A percentile compares a stretch with the other conserved stretches of the same genome.
These are phyloP conservation scores for Tanacetum coccineum DNA, from an alignment of 129 eudicot species.

Conservation along the genomic window DNA sequence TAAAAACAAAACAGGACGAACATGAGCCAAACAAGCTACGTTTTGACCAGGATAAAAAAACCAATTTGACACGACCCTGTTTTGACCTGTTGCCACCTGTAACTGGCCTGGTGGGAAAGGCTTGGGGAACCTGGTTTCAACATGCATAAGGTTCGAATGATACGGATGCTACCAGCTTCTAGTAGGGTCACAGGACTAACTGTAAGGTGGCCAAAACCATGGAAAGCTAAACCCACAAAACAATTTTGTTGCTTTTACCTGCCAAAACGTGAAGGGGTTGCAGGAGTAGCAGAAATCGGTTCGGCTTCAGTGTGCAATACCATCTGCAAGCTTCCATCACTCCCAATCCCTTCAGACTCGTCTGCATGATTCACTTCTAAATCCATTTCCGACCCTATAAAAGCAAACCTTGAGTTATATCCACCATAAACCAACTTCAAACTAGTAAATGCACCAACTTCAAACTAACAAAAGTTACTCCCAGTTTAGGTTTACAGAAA, in stretches of 20 bases:
- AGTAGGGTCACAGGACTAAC: neutral
- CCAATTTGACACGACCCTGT: too few species aligned
- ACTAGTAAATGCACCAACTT: slow-evolving; percentile 15
- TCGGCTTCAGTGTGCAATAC: slow-evolving; percentile 39
- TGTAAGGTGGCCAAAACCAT: neutral
- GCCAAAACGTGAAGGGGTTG: slow-evolving; percentile 53
- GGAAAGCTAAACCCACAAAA: neutral
- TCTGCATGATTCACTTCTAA: slow-evolving; percentile 52
- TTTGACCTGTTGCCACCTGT: too few species aligned
- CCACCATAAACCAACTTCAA: neutral
- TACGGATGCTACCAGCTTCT: too few species aligned
- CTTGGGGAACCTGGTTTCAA: too few species aligned
- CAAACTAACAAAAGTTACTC: neutral
- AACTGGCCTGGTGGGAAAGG: too few species aligned
- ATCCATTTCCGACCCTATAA: slow-evolving; percentile 55
- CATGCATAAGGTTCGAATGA: too few species aligned
- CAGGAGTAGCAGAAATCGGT: slow-evolving; percentile 51
- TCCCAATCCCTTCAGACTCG: slow-evolving; percentile 39
- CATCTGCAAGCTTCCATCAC: slow-evolving; percentile 37
- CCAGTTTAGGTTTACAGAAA: neutral
- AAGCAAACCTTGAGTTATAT: slow-evolving; percentile 24
- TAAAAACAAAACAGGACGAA: too few species aligned
- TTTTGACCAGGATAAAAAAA: too few species aligned
- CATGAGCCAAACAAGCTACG: too few species aligned
- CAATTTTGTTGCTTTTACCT: slow-evolving; percentile 42